A percentile compares a stretch with the other conserved stretches of the same genome.
These are phyloP conservation scores for Lactifluus echinatus DNA, from an alignment of 768 basidiomycete species.

Conservation along the genomic window DNA sequence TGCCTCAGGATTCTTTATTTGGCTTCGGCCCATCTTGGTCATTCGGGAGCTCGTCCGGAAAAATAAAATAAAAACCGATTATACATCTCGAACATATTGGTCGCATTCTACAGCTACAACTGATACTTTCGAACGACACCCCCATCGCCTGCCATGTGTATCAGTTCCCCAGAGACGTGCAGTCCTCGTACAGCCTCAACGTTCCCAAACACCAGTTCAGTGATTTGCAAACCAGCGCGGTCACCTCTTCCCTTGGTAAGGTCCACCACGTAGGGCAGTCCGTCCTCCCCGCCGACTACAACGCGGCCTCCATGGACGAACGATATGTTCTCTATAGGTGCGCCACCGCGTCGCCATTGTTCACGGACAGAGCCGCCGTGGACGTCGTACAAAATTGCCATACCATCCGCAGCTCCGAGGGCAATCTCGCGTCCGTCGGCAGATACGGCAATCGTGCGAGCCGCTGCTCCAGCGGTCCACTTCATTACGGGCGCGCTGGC, in stretches of 20 bases:
- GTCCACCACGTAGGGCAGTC: slow-evolving; percentile 17
- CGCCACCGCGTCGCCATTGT: slow-evolving; percentile 15
- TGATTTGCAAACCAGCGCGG: background rate
- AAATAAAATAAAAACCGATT: background rate
- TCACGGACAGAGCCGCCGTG: background rate
- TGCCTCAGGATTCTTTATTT: background rate
- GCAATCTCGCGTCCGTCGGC: slow-evolving; percentile 8
- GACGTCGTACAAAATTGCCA: slow-evolving; percentile 10
- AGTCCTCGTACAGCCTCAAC: slow-evolving; percentile 18
- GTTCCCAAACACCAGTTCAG: slow-evolving; percentile 20
- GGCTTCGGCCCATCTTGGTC: background rate
- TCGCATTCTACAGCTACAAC: slow-evolving; percentile 8
- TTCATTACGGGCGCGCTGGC: background rate
- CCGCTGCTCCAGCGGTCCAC: slow-evolving; percentile 1
- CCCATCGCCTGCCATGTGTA: slow-evolving; percentile 18
- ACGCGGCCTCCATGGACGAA: slow-evolving; percentile 4
- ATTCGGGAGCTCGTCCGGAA: background rate
- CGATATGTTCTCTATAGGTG: slow-evolving; percentile 6
- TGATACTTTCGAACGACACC: slow-evolving; percentile 15
- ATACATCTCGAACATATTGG: slow-evolving; percentile 7
- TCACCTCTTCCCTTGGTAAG: background rate
- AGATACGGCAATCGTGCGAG: slow-evolving; percentile 11
- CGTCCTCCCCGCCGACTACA: slow-evolving; percentile 19
- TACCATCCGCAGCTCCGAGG: slow-evolving; percentile 11
- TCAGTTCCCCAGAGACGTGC: slow-evolving; percentile 2